These are phyloP conservation scores for Epichloe baconii DNA, from an alignment of 2,329 filamentous ascomycete species.

Conservation along the genomic window DNA sequence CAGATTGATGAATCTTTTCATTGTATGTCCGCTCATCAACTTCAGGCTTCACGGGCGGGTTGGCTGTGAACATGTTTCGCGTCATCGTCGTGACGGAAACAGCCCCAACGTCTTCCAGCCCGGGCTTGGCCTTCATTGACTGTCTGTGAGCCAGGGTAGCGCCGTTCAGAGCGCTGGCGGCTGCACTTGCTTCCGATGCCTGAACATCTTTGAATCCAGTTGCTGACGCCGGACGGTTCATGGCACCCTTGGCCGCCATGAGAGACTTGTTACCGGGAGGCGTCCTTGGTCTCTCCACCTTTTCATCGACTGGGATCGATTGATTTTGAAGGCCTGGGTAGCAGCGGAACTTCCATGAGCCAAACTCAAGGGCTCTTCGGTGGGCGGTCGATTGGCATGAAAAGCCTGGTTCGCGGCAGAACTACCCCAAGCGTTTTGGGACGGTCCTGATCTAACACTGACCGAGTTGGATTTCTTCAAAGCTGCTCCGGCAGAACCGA, in stretches of 20 bases:
- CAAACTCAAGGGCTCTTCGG: conserved; percentile 9
- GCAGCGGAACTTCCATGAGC: conserved; percentile 17
- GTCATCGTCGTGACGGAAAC: conserved; percentile 54
- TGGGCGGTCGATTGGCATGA: conserved; percentile 19
- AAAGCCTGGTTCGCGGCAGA: conserved; percentile 61
- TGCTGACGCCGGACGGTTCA: conserved; percentile 22
- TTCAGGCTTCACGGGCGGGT: conserved; percentile 59
- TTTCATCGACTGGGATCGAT: conserved; percentile 17
- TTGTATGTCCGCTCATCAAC: conserved; percentile 60
- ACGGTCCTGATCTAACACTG: conserved; percentile 7
- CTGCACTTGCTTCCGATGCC: conserved; percentile 27
- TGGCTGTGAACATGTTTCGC: conserved; percentile 64
- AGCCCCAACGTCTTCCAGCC: conserved; percentile 49
- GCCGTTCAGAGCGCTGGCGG: conserved; percentile 58
- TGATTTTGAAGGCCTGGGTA: conserved; percentile 25
- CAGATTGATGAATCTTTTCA: conserved; percentile 66
- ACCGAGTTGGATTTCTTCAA: conserved; percentile 12
- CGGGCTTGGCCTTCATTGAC: conserved; percentile 29
- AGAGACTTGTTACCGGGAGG: conserved; percentile 50
- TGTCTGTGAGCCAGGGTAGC: conserved; percentile 54
- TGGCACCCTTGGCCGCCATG: conserved; percentile 65
- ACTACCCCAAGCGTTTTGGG: conserved; percentile 38
- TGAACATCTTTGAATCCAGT: conserved; percentile 5
- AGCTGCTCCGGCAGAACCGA: conserved; percentile 23
- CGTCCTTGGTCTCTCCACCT: conserved; percentile 9